These are phyloP conservation scores for Cinnamomum chago DNA, from an alignment of 164 flowering plant genomes.

Conservation along the genomic window DNA sequence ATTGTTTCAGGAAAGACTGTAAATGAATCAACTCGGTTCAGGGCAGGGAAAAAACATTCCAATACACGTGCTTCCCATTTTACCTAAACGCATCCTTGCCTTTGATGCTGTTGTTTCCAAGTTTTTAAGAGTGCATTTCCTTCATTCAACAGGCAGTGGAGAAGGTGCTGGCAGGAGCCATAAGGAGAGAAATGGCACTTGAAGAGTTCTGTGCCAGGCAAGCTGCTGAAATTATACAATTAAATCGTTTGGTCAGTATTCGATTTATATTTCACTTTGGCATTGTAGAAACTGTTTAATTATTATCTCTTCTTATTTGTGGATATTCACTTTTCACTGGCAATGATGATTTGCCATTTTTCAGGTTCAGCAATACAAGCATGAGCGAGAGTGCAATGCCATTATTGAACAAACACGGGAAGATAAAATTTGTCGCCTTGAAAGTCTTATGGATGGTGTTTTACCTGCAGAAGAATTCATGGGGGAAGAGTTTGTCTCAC, in stretches of 20 bases:
- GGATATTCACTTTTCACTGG: background rate
- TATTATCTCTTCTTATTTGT: background rate
- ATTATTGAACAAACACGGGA: constrained; percentile 79
- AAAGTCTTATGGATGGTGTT: constrained; percentile 94
- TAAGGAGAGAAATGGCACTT: constrained; percentile 95
- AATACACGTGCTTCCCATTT: no score
- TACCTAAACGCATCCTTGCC: no score
- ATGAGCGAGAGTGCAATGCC: constrained; percentile 95
- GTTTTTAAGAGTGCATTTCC: background rate
- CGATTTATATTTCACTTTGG: constrained; percentile 7
- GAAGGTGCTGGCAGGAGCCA: constrained; percentile 92
- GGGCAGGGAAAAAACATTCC: background rate
- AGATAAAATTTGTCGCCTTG: constrained; percentile 90
- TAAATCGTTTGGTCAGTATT: constrained; percentile 76
- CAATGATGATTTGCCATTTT: background rate
- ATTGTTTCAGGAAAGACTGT: background rate
- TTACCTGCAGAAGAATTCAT: constrained; percentile 79
- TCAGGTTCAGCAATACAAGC: constrained; percentile 94
- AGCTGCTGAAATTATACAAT: constrained; percentile 73
- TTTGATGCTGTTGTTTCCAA: background rate
- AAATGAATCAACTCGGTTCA: background rate
- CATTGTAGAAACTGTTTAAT: background rate
- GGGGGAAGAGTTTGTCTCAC: constrained; percentile 73
- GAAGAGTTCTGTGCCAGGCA: constrained; percentile 81
- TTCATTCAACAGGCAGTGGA: constrained; percentile 75